Evolutionary conservation across 371 early-diverging fungal genomes (phyloP).

Genomic region (Mortierella sp.): DNA sequence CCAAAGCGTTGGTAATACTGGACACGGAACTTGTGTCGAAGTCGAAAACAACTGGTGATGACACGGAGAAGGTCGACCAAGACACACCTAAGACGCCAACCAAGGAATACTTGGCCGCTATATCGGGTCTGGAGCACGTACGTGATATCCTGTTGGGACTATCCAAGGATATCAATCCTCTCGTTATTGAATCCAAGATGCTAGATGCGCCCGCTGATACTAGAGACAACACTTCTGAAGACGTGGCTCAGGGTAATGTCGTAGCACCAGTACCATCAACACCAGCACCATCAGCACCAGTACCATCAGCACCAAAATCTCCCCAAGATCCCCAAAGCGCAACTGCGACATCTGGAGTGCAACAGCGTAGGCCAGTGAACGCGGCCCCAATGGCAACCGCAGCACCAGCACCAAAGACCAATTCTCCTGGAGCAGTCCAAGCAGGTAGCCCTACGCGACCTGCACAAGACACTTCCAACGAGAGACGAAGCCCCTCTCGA

Average conservation of each 20-base stretch:
- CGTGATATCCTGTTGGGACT: slow-evolving; percentile 68
- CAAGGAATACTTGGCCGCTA: slow-evolving; percentile 51
- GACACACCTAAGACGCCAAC: slow-evolving; percentile 4
- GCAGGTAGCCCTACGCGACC: slow-evolving; percentile 13
- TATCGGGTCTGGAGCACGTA: slow-evolving; percentile 69
- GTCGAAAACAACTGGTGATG: slow-evolving; percentile 14
- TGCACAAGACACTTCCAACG: slow-evolving; percentile 5
- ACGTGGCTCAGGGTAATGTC: neutral
- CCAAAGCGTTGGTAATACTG: slow-evolving; percentile 63
- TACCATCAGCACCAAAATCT: neutral
- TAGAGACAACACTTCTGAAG: neutral
- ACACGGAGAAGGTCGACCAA: neutral
- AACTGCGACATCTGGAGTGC: neutral
- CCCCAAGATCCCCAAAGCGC: neutral
- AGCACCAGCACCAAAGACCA: neutral
- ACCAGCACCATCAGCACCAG: neutral
- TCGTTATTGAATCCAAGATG: slow-evolving; percentile 55
- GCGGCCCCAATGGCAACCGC: slow-evolving; percentile 1
- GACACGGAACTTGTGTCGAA: slow-evolving; percentile 63
- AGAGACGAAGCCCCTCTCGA: slow-evolving; percentile 14
- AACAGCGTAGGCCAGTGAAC: slow-evolving; percentile 13
- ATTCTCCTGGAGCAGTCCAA: neutral
- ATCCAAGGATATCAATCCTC: slow-evolving; percentile 60
- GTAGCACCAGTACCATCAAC: too few species aligned
- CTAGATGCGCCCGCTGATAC: slow-evolving; percentile 5